phyloP scores from a whole-genome alignment of 1,139 yeast genomes.

The Pneumocystis sp. region DNA sequence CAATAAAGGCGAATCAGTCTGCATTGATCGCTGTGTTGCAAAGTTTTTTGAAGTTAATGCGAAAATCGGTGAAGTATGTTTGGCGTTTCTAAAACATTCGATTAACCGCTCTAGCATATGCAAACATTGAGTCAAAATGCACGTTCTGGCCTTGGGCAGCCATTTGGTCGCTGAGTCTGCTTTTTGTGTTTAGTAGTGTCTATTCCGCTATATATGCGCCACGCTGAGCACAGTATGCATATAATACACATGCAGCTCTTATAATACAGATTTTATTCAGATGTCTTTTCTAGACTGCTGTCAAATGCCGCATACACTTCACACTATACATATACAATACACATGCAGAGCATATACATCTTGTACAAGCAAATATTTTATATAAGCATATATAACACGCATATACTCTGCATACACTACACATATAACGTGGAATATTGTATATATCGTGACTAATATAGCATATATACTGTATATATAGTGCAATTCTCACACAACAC shows the following conservation, averaged over 20 bases:
- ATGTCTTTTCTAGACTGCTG: no score
- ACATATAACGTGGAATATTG: no score
- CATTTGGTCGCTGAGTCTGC: neutral
- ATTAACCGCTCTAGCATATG: neutral
- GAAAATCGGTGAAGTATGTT: conserved; percentile 48
- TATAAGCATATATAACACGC: neutral
- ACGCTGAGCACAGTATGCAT: no score
- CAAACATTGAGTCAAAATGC: neutral
- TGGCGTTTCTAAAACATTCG: neutral
- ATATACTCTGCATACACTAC: neutral
- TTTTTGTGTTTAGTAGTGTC: no score
- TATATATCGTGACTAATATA: no score
- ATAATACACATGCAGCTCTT: neutral
- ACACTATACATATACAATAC: no score
- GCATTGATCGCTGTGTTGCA: conserved; percentile 94
- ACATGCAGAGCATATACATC: neutral
- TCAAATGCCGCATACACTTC: no score
- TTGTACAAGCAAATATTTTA: no score
- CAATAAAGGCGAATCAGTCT: conserved; percentile 69
- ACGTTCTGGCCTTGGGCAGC: neutral
- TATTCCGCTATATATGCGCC: no score
- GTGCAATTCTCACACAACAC: no score
- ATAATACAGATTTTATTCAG: no score
- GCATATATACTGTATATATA: no score
- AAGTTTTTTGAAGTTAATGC: conserved; percentile 93